phyloP scores from a whole-genome alignment of 176 grass and related monocot species.

The Hordeum vulgare region MorexV3_pseudomolecules_assembly NC_058523.1:412404667-412405166 shows the following conservation, averaged over 20 bases:
- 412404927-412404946: neutral
- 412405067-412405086: neutral
- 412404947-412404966: slow-evolving; percentile 7
- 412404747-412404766: neutral
- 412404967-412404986: slow-evolving; percentile 28
- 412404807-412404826: neutral
- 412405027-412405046: neutral
- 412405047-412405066: neutral
- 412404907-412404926: slow-evolving; percentile 9
- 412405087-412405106: neutral
- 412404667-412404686: neutral
- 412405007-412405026: neutral
- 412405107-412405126: neutral
- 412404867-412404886: slow-evolving; percentile 35
- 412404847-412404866: neutral
- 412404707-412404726: neutral
- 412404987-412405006: slow-evolving; percentile 24
- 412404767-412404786: neutral
- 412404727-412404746: neutral
- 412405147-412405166: slow-evolving; percentile 43
- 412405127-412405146: slow-evolving; percentile 29
- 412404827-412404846: neutral
- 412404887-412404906: slow-evolving; percentile 24
- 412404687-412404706: neutral
- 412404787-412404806: neutral